Evolutionary conservation across 345 rosid genomes (phyloP).

Genomic region (Salix exigua): DNA sequence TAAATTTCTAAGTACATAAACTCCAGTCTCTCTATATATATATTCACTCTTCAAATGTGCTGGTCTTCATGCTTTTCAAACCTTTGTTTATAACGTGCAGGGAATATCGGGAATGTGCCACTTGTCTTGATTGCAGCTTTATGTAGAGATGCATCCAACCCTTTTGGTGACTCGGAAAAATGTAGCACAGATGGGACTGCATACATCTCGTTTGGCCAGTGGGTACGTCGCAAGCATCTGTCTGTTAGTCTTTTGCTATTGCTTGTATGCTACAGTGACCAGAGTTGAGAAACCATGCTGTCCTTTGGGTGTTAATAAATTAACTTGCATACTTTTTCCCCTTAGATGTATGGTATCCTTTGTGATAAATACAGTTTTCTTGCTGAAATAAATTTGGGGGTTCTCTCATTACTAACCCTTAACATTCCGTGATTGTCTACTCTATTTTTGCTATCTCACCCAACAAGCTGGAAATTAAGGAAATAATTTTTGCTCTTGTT

Average conservation of each 20-base stretch:
- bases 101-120: conserved; percentile 97
- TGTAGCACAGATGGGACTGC: conserved; percentile 91
- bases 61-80: neutral
- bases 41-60: neutral
- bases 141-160: conserved; percentile 77
- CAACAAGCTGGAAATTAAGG: neutral
- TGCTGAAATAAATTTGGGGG: neutral
- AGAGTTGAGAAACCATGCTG: neutral
- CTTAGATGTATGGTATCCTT: neutral
- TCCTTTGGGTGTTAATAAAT: neutral
- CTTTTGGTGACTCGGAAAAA: conserved; percentile 77
- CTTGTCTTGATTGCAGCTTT: conserved; percentile 91
- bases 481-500: neutral
- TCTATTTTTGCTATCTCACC: neutral
- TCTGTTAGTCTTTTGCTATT: conserved; percentile 1
- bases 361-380: neutral
- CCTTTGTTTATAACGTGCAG: conserved; percentile 36
- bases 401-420: neutral
- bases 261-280: neutral
- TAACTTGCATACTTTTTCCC: neutral
- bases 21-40: neutral
- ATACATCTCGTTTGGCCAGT: conserved; percentile 97
- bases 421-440: neutral
- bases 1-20: neutral
- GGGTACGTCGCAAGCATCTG: conserved; percentile 48